phyloP scores from a whole-genome alignment of 352 stramenopile genomes.

The Globisporangium barbulae region DNA sequence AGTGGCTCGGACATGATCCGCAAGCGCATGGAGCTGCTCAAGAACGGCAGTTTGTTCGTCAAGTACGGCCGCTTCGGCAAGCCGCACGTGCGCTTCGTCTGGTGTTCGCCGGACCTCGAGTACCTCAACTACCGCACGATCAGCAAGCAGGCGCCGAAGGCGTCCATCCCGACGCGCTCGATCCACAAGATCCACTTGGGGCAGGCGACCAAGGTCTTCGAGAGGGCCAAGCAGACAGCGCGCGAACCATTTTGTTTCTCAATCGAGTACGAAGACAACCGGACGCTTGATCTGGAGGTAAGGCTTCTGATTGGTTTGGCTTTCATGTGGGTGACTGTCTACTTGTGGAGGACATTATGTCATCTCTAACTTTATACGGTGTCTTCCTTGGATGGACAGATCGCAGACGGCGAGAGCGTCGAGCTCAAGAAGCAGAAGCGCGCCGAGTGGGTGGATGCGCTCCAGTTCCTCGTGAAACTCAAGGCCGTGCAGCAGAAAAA shows the following conservation, averaged over 20 bases:
- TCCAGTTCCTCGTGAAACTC: conserved; percentile 71
- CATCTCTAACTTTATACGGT: background rate
- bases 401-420: conserved; percentile 54
- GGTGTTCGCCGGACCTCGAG: conserved; percentile 70
- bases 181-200: conserved; percentile 42
- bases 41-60: conserved; percentile 69
- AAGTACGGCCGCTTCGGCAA: conserved; percentile 77
- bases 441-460: conserved; percentile 59
- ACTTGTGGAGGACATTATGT: background rate
- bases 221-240: conserved; percentile 47
- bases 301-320: background rate
- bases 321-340: background rate
- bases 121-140: conserved; percentile 70
- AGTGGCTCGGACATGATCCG: conserved; percentile 59
- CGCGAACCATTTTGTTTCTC: conserved; percentile 68
- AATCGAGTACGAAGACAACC: conserved; percentile 69
- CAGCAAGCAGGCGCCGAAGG: conserved; percentile 45
- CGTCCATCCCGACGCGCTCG: conserved; percentile 52
- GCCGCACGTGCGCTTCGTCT: conserved; percentile 78
- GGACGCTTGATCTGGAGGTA: conserved; percentile 75
- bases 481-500: conserved; percentile 40
- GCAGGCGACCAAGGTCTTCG: conserved; percentile 60
- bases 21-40: conserved; percentile 65
- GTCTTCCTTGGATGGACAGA: conserved; percentile 25
- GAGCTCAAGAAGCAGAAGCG: conserved; percentile 66